Base-by-base conservation (phyloP, 768 basidiomycete species). In the Coprinopsis sp. region DNA sequence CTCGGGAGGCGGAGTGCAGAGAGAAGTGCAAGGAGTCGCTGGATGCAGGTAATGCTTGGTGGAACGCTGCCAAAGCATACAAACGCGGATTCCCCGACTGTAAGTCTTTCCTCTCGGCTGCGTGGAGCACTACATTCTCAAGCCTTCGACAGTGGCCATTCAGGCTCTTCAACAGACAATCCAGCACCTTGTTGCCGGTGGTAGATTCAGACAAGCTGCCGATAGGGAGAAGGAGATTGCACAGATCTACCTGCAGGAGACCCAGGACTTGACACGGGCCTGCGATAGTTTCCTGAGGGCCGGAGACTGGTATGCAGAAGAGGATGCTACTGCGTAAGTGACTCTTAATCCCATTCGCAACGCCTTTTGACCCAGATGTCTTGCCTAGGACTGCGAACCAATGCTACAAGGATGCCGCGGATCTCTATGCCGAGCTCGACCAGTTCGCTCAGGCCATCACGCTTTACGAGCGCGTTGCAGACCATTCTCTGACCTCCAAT, bases 141-240 rank as follows among this genome's bases (percentile, higher is more conserved):
- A 41, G 36, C 51, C 56, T 46, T 52, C 28, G 45, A 21, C 60
- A 96, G 96, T 93, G 63, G 95, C 96, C 37, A 78, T 98, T 28
- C 81, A 87, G 58, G 88, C 94, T 18, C 69, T 98, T 38, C 75
- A 81, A 6, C 84, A 90, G 58, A 91, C 93, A 5, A 87, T 98
- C 51, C 74, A 75, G 16, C 83, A 90, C 60, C 79, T 96, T 37
- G 89, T 89, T 8, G 66, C 87, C 54, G 73, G 74, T 23, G 96
- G 96, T 42, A 82, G 92, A 47, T 99, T 98, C 74, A 74, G 96
- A 42, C 96, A 99, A 64, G 96, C 96, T 18, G 96, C 95, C 5
- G 96, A 99, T 65, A 74, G 96, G 57, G 92, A 97, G 75, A 98
- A 95, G 68, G 89, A 98, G 70, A 94, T 97, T 54, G 96, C 84